These are phyloP conservation scores for Mucor indicus DNA, from an alignment of 371 early-diverging fungal species.

Conservation along the genomic window DNA sequence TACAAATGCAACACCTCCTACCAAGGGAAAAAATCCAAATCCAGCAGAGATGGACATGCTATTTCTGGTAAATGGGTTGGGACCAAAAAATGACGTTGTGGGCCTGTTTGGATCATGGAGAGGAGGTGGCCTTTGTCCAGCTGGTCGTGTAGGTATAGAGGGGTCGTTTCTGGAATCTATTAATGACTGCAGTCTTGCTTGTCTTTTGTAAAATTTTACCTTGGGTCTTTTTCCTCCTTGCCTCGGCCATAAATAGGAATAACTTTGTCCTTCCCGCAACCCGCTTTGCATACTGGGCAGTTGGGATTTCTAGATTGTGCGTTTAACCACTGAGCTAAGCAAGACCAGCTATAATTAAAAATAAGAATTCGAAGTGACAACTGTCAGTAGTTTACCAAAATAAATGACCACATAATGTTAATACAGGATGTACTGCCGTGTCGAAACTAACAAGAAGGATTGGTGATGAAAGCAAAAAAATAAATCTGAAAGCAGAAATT, in stretches of 20 bases:
- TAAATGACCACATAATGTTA: conserved; percentile 35
- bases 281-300: conserved; percentile 78
- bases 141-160: conserved; percentile 65
- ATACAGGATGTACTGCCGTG: conserved; percentile 30
- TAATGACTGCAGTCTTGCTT: too few relatives aligned
- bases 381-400: conserved; percentile 40
- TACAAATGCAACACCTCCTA: conserved; percentile 61
- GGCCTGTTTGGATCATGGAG: conserved; percentile 49
- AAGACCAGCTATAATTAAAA: conserved; percentile 54
- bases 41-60: conserved; percentile 50
- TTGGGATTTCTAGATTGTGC: conserved; percentile 60
- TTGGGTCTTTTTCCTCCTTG: conserved; percentile 67
- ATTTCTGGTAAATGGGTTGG: conserved; percentile 42
- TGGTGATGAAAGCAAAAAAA: not conserved
- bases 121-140: conserved; percentile 68
- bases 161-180: conserved; percentile 34
- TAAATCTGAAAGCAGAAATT: not conserved
- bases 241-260: conserved; percentile 79
- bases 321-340: conserved; percentile 72
- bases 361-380: too few relatives aligned
- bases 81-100: conserved; percentile 41
- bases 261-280: conserved; percentile 75
- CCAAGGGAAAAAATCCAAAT: conserved; percentile 57
- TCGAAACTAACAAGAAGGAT: conserved; percentile 21
- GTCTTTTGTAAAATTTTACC: too few relatives aligned